Base-by-base conservation (phyloP, 2,329 filamentous ascomycete genomes). In the Xylaria multiplex region DNA sequence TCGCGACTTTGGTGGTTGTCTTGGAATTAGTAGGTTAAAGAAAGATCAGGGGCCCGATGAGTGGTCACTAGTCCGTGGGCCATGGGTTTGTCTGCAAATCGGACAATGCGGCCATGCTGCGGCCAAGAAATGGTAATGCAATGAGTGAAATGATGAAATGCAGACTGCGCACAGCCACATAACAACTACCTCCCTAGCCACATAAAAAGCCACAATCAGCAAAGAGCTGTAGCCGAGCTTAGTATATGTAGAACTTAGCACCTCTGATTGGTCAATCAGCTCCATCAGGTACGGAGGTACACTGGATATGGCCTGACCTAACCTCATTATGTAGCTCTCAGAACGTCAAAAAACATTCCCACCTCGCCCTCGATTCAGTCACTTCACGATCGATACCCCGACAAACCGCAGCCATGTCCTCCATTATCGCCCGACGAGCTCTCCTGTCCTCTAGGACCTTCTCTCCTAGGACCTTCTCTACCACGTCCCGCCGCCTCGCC, bases 381-480 rank as follows among this genome's bases (percentile, higher is more conserved):
- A 66, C 63, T 59, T 27, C 57, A 52, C 59, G 40, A 65, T 62
- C 30, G 32, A 46, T 46, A 53, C 54, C 27, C 43, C 64, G 56
- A 66, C 72, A 71, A 70, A 59, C 60, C 71, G 61, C 55, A 77
- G 79, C 75, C 77, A 88, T 88, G 86, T 83, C 86, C 67, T 87
- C 86, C 73, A 77, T 84, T 73, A 79, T 87, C 75, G 80, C 86
- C 71, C 85, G 85, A 73, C 82, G 86, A 70, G 81, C 72, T 57
- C 67, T 70, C 63, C 65, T 74, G 63, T 70, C 71, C 62, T 60
- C 72, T 52, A 68, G 72, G 66, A 69, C 70, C 57, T 19, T 40
- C 14, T 55, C 53, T 40, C 43, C 4, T 2, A 70, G 73, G 69
- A 71, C 86, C 67, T 85, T 88, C 74, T 81, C 83, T 74, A 86